Evolutionary conservation across 2,329 filamentous ascomycete genomes (phyloP), one percentile per base, ranked within the genome.

Genomic region (Epichloe elymi): DNA sequence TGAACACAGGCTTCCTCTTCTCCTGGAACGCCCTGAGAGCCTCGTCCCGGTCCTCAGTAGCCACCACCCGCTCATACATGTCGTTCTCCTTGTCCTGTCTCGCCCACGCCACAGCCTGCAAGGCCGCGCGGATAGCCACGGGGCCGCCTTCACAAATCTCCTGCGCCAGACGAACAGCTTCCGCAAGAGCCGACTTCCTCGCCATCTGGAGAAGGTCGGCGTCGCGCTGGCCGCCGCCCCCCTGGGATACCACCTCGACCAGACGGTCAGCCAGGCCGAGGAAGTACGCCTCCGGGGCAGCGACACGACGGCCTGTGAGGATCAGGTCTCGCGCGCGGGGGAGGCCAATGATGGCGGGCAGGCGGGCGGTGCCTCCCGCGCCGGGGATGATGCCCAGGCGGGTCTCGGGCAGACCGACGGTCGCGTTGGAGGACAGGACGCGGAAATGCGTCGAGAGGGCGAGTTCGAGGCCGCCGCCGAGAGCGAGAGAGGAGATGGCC

Each of bases 381-480:
- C 93, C 93, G 3, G 93, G 93, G 57, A 98, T 86, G 64, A 98
- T 98, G 51, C 86, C 93, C 2, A 98, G 78, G 2, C 90, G 78
- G 1, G 93, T 97, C 67, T 98, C 93, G 1, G 93, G 93, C 5
- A 97, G 79, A 0, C 82, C 90, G 50, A 98, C 81, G 23, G 75
- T 72, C 15, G 88, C 86, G 36, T 83, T 86, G 39, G 86, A 88
- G 35, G 83, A 79, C 58, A 97, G 83, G 49, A 98, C 84, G 57
- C 93, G 88, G 68, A 98, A 82, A 67, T 93, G 83, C 1, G 91
- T 95, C 58, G 85, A 83, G 6, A 98, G 80, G 2, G 89, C 91
- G 49, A 98, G 80, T 70, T 98, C 93, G 57, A 98, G 82, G 45
- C 93, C 93, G 60, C 93, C 93, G 56, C 93, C 93, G 33, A 97